Conservation (phyloP, 768 basidiomycete species). For the Phanerochaete carnosa region DNA sequence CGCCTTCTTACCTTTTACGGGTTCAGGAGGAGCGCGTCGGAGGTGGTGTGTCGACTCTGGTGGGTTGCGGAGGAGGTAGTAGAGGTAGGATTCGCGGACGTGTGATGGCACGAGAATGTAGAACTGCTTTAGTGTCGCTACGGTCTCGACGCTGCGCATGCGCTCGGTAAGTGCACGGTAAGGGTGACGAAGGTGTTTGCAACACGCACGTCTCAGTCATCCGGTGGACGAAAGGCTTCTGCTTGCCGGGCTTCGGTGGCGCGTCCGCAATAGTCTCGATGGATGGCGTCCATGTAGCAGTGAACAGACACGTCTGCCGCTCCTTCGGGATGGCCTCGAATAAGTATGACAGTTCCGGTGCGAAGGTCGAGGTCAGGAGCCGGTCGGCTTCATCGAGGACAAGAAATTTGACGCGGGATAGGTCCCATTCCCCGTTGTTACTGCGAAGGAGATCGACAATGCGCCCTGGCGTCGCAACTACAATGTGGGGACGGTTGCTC, state of each 20-base stretch:
- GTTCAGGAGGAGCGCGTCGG: slow-evolving; percentile 60
- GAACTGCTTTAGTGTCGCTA: slow-evolving; percentile 80
- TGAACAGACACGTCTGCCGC: slow-evolving; percentile 96
- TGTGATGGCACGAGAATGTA: slow-evolving; percentile 94
- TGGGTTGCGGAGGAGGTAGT: slow-evolving; percentile 84
- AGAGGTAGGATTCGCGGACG: slow-evolving; percentile 89
- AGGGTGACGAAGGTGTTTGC: neutral
- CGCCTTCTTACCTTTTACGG: slow-evolving; percentile 31
- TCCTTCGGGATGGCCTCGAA: slow-evolving; percentile 76
- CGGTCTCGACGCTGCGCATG: slow-evolving; percentile 74
- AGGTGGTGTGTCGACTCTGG: slow-evolving; percentile 73
- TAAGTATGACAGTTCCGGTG: slow-evolving; percentile 76
- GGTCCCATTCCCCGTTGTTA: slow-evolving; percentile 74
- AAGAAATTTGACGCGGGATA: slow-evolving; percentile 81
- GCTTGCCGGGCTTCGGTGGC: slow-evolving; percentile 53
- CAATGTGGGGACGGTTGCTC: slow-evolving; percentile 80
- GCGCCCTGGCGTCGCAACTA: slow-evolving; percentile 94
- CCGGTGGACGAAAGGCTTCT: slow-evolving; percentile 82
- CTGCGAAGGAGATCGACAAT: slow-evolving; percentile 88
- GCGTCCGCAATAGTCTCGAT: slow-evolving; percentile 76
- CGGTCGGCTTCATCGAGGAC: slow-evolving; percentile 98
- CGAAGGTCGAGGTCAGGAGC: slow-evolving; percentile 84
- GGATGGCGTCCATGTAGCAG: slow-evolving; percentile 87
- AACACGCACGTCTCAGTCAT: slow-evolving; percentile 64
- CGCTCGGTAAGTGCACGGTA: neutral